A percentile compares a stretch with the other conserved stretches of the same genome.
Evolutionary conservation across 306 rosid species (phyloP).

Genomic region (Fragaria vesca): DNA sequence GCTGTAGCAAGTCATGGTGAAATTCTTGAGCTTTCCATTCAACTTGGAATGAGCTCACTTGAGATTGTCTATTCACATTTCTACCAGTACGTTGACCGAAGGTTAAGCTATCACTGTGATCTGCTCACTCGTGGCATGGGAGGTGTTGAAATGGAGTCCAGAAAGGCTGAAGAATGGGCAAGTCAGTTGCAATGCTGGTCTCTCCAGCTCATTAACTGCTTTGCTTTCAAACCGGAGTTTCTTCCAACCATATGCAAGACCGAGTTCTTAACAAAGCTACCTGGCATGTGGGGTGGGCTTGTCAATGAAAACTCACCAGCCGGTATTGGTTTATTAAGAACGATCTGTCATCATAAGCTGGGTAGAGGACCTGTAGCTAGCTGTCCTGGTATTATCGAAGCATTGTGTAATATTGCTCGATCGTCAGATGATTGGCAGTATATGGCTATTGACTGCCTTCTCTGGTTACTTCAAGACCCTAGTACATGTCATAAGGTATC

Average conservation of each 20-base stretch:
- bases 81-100: slow-evolving; percentile 83
- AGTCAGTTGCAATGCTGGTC: slow-evolving; percentile 99
- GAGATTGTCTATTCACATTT: slow-evolving; percentile 97
- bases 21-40: slow-evolving; percentile 92
- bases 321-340: slow-evolving; percentile 88
- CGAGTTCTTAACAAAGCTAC: slow-evolving; percentile 75
- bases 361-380: slow-evolving; percentile 92
- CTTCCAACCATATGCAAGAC: slow-evolving; percentile 87
- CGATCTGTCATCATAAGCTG: slow-evolving; percentile 93
- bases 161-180: slow-evolving; percentile 99
- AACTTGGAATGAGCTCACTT: slow-evolving; percentile 82
- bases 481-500: slow-evolving; percentile 85
- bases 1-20: slow-evolving; percentile 83
- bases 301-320: slow-evolving; percentile 98
- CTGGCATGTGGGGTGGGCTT: slow-evolving; percentile 99
- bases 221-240: slow-evolving; percentile 94
- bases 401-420: slow-evolving; percentile 83
- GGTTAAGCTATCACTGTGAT: slow-evolving; percentile 96
- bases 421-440: slow-evolving; percentile 99
- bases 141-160: slow-evolving; percentile 98
- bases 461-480: slow-evolving; percentile 93
- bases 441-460: slow-evolving; percentile 97
- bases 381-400: slow-evolving; percentile 79
- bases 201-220: slow-evolving; percentile 94
- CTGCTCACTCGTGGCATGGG: slow-evolving; percentile 99